Base-by-base conservation (phyloP, 176 grass and related monocot genomes). In the Alloteropsis semialata region DNA sequence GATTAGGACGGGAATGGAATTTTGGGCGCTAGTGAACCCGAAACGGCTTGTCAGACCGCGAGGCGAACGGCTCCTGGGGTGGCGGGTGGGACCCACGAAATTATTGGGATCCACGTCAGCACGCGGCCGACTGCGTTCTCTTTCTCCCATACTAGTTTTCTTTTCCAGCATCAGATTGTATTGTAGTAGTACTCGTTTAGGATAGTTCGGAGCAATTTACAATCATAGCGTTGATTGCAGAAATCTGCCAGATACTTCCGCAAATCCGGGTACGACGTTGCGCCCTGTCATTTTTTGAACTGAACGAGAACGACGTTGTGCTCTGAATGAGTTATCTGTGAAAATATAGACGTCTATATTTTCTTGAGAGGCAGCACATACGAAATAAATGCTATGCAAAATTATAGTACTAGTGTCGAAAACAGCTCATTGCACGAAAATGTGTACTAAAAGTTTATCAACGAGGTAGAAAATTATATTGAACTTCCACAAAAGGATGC, bases 61-160 rank as follows among this genome's bases (percentile, higher is more conserved):
- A 42, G 16, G 69, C 15, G 44, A 18, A 21, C 60, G 76, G 50
- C 30, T 33, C 27, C 21, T 2, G 41, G 10, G 41, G 43, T 64
- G 65, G 86, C 22, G 41, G 37, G 36, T 70, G 81, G 78, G 69
- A 37, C 9, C 82, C 89, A 4, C 12, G 2, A n/a, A 91, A 85
- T 88, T 79, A 87, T 84, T 81, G 81, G 69, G 60, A 62, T 63
- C 81, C 89, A 87, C 82, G 81, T 81, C 85, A 75, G 34, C 82
- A 42, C 19, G 6, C 17, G 15, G 60, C 60, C 55, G 41, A 19
- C 72, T 34, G 6, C 5, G 42, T 55, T 25, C 58, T 16, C 25
- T 43, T 45, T 25, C 18, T 18, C 18, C 51, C 11, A 45, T 45
- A 10, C 30, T 24, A 36, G 44, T 41, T 84, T 68, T 46, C 12